Percentiles rank a stretch among this genome's conserved stretches.
Evolutionary conservation across 148 eudicot genomes (phyloP).

Genomic region (Diospyros lotus): DNA sequence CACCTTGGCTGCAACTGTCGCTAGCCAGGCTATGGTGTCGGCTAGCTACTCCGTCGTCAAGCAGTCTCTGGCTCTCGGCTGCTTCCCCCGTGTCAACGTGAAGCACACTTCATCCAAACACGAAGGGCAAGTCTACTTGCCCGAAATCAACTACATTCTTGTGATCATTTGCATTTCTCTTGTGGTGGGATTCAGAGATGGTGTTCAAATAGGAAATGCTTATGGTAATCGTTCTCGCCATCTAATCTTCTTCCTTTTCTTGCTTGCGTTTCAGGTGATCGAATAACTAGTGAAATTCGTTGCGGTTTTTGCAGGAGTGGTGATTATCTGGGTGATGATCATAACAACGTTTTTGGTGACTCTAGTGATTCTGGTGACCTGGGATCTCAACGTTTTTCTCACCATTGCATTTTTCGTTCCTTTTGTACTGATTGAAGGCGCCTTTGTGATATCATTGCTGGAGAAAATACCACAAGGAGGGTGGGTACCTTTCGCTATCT

Average conservation of each 20-base stretch:
- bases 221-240: constrained; percentile 19
- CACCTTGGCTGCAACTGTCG: constrained; percentile 35
- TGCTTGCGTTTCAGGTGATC: not conserved
- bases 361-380: constrained; percentile 35
- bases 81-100: constrained; percentile 45
- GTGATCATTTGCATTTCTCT: constrained; percentile 37
- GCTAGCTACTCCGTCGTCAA: constrained; percentile 41
- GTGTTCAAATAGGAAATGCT: constrained; percentile 36
- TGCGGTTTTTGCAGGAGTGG: constrained; percentile 23
- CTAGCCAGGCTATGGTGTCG: constrained; percentile 47
- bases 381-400: constrained; percentile 28
- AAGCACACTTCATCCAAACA: constrained; percentile 42
- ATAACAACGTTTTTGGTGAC: constrained; percentile 30
- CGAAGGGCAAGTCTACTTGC: constrained; percentile 43
- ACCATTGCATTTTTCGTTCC: constrained; percentile 15
- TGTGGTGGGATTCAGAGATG: constrained; percentile 28
- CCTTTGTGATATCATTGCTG: constrained; percentile 28
- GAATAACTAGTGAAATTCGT: too few species aligned
- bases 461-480: constrained; percentile 40
- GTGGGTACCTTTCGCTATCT: constrained; percentile 41
- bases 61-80: constrained; percentile 44
- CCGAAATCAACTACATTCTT: constrained; percentile 38
- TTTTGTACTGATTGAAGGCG: constrained; percentile 17
- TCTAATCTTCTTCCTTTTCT: not conserved
- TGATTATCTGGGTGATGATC: constrained; percentile 41